Evolutionary conservation across 1,139 yeast species (phyloP).

Genomic region (Yamadazyma diospyri): DNA sequence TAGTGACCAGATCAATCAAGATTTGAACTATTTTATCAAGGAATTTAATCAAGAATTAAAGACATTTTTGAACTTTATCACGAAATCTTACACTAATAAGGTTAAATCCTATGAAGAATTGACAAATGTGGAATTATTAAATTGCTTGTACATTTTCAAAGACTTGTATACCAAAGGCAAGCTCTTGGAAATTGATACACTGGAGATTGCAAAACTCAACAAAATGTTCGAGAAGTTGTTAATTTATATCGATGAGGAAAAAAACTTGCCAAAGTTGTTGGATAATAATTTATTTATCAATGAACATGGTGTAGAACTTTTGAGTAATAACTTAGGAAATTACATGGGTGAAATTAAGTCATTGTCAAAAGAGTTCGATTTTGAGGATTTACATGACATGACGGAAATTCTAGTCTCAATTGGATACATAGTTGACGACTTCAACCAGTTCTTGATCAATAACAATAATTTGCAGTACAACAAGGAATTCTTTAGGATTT

Average conservation of each 20-base stretch:
- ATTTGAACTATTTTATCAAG: slow-evolving; percentile 18
- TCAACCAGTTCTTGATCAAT: slow-evolving; percentile 16
- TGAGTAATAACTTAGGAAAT: slow-evolving; percentile 13
- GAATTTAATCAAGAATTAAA: slow-evolving; percentile 20
- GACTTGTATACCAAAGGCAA: slow-evolving; percentile 22
- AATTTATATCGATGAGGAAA: slow-evolving; percentile 14
- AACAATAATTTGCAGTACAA: slow-evolving; percentile 14
- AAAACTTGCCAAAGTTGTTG: slow-evolving; percentile 14
- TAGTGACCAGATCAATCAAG: slow-evolving; percentile 7
- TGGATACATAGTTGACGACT: slow-evolving; percentile 19
- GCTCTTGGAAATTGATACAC: slow-evolving; percentile 17
- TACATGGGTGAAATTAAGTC: slow-evolving; percentile 24
- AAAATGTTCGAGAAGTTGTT: slow-evolving; percentile 21
- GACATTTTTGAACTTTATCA: slow-evolving; percentile 22
- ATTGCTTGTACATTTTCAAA: slow-evolving; percentile 27
- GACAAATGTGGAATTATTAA: slow-evolving; percentile 26
- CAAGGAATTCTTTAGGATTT: slow-evolving; percentile 19
- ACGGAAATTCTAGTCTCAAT: slow-evolving; percentile 20
- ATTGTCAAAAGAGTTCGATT: slow-evolving; percentile 23
- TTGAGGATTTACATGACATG: slow-evolving; percentile 12
- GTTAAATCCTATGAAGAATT: slow-evolving; percentile 23
- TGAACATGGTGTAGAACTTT: slow-evolving; percentile 18
- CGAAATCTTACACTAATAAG: slow-evolving; percentile 21
- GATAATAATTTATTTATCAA: slow-evolving; percentile 15
- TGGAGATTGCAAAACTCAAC: slow-evolving; percentile 19